A percentile compares a stretch with the other conserved stretches of the same genome.
These are phyloP conservation scores for Hypholoma sublateritium DNA, from an alignment of 768 basidiomycete genomes.

Conservation along the genomic window DNA sequence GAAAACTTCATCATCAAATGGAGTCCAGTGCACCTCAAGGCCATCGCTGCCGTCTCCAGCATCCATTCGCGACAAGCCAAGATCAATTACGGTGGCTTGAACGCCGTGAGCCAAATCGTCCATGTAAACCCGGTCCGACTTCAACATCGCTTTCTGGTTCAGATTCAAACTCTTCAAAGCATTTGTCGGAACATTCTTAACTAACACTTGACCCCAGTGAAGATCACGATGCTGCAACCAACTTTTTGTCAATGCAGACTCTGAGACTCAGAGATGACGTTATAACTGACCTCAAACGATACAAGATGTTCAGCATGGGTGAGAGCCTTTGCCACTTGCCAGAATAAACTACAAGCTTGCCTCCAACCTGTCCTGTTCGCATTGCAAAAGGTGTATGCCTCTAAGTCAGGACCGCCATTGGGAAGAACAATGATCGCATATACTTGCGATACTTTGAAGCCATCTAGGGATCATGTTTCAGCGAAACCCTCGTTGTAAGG, in stretches of 20 bases:
- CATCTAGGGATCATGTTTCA: conserved; percentile 46
- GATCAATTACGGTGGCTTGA: conserved; percentile 85
- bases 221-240: conserved; percentile 89
- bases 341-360: conserved; percentile 87
- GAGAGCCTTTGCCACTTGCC: conserved; percentile 82
- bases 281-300: conserved; percentile 76
- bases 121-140: conserved; percentile 46
- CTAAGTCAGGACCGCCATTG: conserved; percentile 89
- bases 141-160: conserved; percentile 25
- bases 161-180: conserved; percentile 35
- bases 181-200: conserved; percentile 50
- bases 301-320: conserved; percentile 78
- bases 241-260: not conserved
- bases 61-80: conserved; percentile 88
- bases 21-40: conserved; percentile 66
- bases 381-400: conserved; percentile 71
- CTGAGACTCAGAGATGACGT: not conserved
- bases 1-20: conserved; percentile 87
- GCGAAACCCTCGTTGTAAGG: conserved; percentile 3
- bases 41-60: conserved; percentile 47
- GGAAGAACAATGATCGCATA: conserved; percentile 91
- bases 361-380: conserved; percentile 68
- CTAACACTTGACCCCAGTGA: conserved; percentile 96
- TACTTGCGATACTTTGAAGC: conserved; percentile 70
- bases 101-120: conserved; percentile 69